Conservation (phyloP, 768 basidiomycete species). For the Mycena haematopus region DNA sequence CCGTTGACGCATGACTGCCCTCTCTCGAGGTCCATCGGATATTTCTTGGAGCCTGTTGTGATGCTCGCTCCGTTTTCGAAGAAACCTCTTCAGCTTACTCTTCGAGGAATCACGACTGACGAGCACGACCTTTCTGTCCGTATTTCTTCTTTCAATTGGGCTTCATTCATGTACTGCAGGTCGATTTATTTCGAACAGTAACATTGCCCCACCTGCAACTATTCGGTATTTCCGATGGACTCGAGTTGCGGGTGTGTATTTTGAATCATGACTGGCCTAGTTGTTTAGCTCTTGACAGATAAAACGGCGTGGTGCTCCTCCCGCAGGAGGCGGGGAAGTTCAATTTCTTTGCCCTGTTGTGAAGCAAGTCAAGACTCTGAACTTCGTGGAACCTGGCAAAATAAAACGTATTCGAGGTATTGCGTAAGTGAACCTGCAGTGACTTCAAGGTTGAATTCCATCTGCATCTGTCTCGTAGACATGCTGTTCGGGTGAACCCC, state of each 20-base stretch:
- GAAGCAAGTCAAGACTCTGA: constrained; percentile 88
- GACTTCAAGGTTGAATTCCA: constrained; percentile 8
- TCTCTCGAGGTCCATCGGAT: constrained; percentile 86
- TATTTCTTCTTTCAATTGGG: constrained; percentile 11
- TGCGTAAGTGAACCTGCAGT: constrained; percentile 64
- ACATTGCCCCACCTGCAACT: constrained; percentile 89
- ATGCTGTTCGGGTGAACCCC: constrained; percentile 95
- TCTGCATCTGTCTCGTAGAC: constrained; percentile 59
- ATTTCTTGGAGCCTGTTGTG: constrained; percentile 90
- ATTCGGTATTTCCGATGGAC: constrained; percentile 88
- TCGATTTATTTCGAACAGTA: constrained; percentile 87
- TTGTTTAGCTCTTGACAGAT: constrained; percentile 58
- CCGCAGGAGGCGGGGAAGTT: constrained; percentile 91
- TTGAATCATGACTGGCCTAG: neutral
- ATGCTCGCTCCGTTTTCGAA: constrained; percentile 95
- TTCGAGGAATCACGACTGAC: constrained; percentile 92
- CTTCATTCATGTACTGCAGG: constrained; percentile 52
- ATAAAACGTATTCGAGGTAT: constrained; percentile 95
- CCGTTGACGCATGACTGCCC: constrained; percentile 86
- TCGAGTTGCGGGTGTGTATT: constrained; percentile 81
- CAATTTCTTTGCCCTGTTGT: constrained; percentile 94
- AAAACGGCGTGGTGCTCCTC: constrained; percentile 91
- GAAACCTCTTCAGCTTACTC: constrained; percentile 77
- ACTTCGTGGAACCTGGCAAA: constrained; percentile 91
- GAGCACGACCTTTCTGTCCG: constrained; percentile 88